Conservation (phyloP, 306 rosid species). For the Lathyrus oleraceus region DNA sequence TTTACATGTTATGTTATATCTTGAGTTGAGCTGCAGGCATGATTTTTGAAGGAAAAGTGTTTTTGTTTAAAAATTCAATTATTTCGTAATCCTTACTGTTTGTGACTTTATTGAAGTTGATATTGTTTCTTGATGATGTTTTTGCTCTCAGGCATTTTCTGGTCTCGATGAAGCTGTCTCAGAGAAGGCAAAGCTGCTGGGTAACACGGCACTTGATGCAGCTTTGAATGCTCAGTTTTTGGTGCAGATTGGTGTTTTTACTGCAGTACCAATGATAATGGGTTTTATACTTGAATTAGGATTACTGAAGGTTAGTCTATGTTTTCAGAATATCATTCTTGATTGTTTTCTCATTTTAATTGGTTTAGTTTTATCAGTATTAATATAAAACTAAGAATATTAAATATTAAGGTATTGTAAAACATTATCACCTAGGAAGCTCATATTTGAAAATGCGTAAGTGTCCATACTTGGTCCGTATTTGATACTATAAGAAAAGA, state of each 20-base stretch:
- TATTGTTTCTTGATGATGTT: conserved; percentile 28
- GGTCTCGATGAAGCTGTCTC: conserved; percentile 79
- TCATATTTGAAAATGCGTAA: not conserved
- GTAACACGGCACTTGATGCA: conserved; percentile 83
- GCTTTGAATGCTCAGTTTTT: conserved; percentile 95
- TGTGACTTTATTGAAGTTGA: not conserved
- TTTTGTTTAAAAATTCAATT: not conserved
- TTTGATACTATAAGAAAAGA: not conserved
- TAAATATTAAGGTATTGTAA: not conserved
- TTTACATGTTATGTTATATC: conserved; percentile 2
- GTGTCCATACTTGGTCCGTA: not conserved
- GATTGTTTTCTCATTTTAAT: not conserved
- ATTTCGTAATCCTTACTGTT: conserved; percentile 20
- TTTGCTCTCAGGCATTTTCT: conserved; percentile 77
- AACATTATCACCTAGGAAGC: not conserved
- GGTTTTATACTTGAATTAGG: conserved; percentile 96
- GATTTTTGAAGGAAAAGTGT: not conserved
- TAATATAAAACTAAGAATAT: not conserved
- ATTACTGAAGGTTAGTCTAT: conserved; percentile 72
- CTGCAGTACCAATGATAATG: conserved; percentile 92
- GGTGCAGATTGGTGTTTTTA: conserved; percentile 94
- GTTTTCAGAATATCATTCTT: conserved; percentile 4
- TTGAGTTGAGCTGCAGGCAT: not conserved
- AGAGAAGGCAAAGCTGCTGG: conserved; percentile 49
- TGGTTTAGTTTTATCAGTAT: not conserved